phyloP scores from a whole-genome alignment of 2,329 filamentous ascomycete species.

The Botrytis squamosa region DNA sequence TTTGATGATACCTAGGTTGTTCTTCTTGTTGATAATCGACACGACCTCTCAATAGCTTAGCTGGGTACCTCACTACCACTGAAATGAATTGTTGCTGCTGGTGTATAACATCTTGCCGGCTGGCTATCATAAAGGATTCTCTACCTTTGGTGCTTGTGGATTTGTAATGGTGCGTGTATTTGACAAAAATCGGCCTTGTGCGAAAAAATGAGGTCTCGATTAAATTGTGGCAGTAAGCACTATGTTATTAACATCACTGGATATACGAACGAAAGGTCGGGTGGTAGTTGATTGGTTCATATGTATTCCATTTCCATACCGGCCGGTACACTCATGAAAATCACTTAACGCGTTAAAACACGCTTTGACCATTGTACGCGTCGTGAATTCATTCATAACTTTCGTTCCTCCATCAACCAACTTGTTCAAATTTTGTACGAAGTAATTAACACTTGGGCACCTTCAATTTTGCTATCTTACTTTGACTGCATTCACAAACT shows the following conservation, averaged over 20 bases:
- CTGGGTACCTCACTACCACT: background rate
- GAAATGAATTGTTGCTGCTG: background rate
- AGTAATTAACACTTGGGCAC: conserved; percentile 18
- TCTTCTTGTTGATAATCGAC: background rate
- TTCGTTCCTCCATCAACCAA: conserved; percentile 19
- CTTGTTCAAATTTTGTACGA: conserved; percentile 6
- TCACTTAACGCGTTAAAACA: conserved; percentile 36
- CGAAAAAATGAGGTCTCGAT: background rate
- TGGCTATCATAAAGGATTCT: conserved; percentile 2
- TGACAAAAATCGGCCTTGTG: background rate
- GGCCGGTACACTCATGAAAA: conserved; percentile 12
- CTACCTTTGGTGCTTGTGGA: background rate
- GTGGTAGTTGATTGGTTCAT: background rate
- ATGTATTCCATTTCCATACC: background rate
- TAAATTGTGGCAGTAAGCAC: background rate
- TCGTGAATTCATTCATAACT: conserved; percentile 27
- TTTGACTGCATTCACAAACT: background rate
- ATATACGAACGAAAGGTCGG: background rate
- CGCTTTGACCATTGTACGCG: conserved; percentile 22
- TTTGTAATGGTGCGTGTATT: no score
- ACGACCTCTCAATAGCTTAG: background rate
- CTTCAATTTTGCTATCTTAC: conserved; percentile 26
- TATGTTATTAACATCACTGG: no score
- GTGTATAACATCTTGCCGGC: background rate
- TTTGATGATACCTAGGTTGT: background rate